Base-by-base conservation (phyloP, 768 basidiomycete genomes). In the Leccinum subgranulosum region DNA sequence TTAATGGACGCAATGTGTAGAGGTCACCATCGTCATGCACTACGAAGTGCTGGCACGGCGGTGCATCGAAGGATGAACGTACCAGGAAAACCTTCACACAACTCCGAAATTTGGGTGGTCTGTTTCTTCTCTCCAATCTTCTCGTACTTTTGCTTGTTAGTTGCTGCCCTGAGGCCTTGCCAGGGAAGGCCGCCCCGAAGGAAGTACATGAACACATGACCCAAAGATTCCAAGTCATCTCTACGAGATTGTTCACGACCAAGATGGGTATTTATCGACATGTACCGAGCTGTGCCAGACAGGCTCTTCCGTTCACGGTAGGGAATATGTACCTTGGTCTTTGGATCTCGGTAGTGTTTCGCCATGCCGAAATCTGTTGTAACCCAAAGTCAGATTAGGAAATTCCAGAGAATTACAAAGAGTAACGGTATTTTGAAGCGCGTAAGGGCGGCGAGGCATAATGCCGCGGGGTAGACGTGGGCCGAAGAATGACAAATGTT, bases 61-160 rank as follows among this genome's bases (percentile, higher is more conserved):
- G 27, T 28, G 54, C 27, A 55, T 45, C 47, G 33, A 49, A 50
- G 23, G 34, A 58, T 28, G 23, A 53, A 39, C 76, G 83, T 67
- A 61, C 94, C 94, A 61, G 97, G 96, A 77, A 96, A 98, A 31
- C 95, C 94, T 69, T 99, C 96, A 65, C 94, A 96, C 33, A 99
- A 77, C 71, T 99, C 96, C 25, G 84, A 79, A 65, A 99, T 98
- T 7, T 84, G 80, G 15, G 96, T 97, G 8, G 84, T 89, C 74
- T 98, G 96, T 77, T 94, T 99, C 83, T 98, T 98, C 78, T 97
- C 97, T 49, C 96, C 97, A 64, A 99, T 99, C 79, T 98, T 98
- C 76, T 99, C 97, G 72, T 99, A 99, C 77, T 98, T 98, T 74
- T 98, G 96, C 77, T 98, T 98, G 81, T 99, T 98, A 2, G 96